Base-by-base conservation (phyloP, 805 yeast genomes). In the Starmerella kuoi region DNA sequence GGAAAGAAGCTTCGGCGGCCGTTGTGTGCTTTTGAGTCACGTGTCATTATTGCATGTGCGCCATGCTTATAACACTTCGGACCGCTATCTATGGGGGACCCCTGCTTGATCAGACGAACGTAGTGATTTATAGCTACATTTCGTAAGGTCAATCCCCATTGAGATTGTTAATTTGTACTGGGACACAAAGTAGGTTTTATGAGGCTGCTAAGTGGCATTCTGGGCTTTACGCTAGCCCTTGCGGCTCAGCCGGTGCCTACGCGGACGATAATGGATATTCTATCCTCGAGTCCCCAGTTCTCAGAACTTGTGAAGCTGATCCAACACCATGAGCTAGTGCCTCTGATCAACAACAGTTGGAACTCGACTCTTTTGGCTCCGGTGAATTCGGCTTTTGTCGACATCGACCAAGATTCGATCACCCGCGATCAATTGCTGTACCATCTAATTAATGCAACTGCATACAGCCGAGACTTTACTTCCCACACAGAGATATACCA, bases 361-460 rank as follows among this genome's bases (percentile, higher is more conserved):
- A 79, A 83, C 56, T 72, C 79, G 42, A 82, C 94, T 0, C 60
- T 84, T 14, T 56, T 81, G 34, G 94, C 93, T 1, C 94, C 94
- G 0, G 68, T 79, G 8, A 84, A 84, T 59, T 76, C 79, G 51
- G 94, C 94, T 0, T 82, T 80, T 58, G 65, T 63, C 4, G 55
- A 56, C 17, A 31, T 41, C 12, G 44, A 49, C 35, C 39, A 26
- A 12, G 36, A 32, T 8, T 6, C 38, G 9, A 38, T 55, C 37
- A 27, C 55, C 9, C 21, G 38, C 4, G 55, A 54, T 18, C 50
- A 47, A 27, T 40, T 55, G 24, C 51, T 54, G 4, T 55, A 55
- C 35, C 55, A 71, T 49, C 46, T 64, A 4, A 55, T 71, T 28
- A 48, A 54, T 31, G 47, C 45, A 12, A 41, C 54, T 11, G 42